Percentiles rank a stretch among this genome's conserved stretches.
Conservation (phyloP, 2,329 filamentous ascomycete genomes). For the Curvularia lunata region DNA sequence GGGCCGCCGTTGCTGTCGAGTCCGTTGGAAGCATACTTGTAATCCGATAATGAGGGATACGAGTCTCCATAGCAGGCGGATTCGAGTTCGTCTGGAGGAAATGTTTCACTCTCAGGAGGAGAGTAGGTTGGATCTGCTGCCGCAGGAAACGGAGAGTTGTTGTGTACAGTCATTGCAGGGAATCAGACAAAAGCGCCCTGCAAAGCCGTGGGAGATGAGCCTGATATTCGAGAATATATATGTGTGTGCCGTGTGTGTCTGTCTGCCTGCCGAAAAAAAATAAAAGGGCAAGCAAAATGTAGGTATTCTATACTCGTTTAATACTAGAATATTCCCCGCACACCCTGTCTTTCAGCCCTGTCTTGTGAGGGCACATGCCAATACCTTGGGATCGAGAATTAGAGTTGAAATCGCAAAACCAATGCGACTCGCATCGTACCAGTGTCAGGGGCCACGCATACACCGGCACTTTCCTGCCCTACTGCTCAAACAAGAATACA, state of each 20-base stretch:
- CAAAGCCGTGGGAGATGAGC: background rate
- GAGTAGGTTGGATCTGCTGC: conserved; percentile 9
- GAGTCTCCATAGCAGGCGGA: conserved; percentile 9
- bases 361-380: conserved; percentile 10
- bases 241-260: background rate
- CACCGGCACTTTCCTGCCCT: conserved; percentile 12
- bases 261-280: background rate
- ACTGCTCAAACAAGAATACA: conserved; percentile 3
- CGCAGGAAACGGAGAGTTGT: conserved; percentile 5
- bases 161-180: conserved; percentile 10
- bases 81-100: conserved; percentile 12
- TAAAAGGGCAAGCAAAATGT: background rate
- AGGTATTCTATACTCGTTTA: conserved; percentile 10
- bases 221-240: background rate
- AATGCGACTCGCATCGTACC: conserved; percentile 11
- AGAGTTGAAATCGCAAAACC: conserved; percentile 5
- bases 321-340: conserved; percentile 10
- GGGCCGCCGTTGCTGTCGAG: background rate
- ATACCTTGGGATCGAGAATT: conserved; percentile 12
- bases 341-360: conserved; percentile 5
- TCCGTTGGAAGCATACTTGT: conserved; percentile 4
- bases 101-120: conserved; percentile 14
- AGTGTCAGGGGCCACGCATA: conserved; percentile 5
- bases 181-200: background rate
- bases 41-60: conserved; percentile 8